Evolutionary conservation across 345 rosid genomes (phyloP).

Genomic region (Carallia pectinifolia): DNA sequence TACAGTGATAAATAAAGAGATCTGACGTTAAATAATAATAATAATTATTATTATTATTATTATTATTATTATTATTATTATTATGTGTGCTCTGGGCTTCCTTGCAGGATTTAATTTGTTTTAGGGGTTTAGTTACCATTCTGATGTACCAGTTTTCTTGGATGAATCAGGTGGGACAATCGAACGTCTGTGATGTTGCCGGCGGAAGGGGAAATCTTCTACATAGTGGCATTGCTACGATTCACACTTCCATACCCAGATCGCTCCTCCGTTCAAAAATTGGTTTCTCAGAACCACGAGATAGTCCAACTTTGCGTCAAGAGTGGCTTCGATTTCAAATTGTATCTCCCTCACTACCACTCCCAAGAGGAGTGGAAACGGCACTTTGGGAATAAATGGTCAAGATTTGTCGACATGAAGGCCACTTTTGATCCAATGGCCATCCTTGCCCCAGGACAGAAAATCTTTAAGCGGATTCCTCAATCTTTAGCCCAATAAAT

Average conservation of each 20-base stretch:
- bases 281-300: slow-evolving; percentile 65
- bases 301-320: slow-evolving; percentile 52
- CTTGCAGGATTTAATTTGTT: not conserved
- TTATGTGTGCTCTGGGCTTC: too few species aligned
- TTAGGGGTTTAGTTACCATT: too few species aligned
- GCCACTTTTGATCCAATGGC: slow-evolving; percentile 73
- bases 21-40: too few species aligned
- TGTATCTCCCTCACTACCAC: slow-evolving; percentile 83
- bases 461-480: slow-evolving; percentile 52
- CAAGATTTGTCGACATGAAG: slow-evolving; percentile 64
- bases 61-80: too few species aligned
- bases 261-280: slow-evolving; percentile 37
- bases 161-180: slow-evolving; percentile 58
- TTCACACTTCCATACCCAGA: slow-evolving; percentile 41
- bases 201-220: slow-evolving; percentile 68
- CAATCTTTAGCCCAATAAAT: slow-evolving; percentile 16
- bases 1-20: too few species aligned
- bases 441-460: slow-evolving; percentile 91
- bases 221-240: slow-evolving; percentile 81
- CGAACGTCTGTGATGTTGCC: slow-evolving; percentile 69
- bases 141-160: not conserved
- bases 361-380: slow-evolving; percentile 70
- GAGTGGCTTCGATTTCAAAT: slow-evolving; percentile 65
- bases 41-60: too few species aligned
- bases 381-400: slow-evolving; percentile 82